phyloP scores from a whole-genome alignment of 371 early-diverging fungal genomes.

The Blastocladiella emersonii region DNA sequence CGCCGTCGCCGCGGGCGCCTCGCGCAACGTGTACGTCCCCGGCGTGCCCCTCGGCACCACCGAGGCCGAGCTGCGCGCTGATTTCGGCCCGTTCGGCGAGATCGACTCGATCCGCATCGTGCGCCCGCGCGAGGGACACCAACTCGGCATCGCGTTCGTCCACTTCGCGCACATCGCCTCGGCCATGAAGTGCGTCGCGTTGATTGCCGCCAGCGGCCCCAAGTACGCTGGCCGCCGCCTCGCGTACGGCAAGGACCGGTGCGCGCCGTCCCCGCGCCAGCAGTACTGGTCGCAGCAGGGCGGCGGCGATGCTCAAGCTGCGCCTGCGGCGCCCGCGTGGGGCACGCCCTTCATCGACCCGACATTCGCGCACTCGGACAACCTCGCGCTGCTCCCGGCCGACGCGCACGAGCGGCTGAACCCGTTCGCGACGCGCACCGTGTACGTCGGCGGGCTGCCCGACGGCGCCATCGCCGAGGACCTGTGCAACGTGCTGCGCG shows the following conservation, averaged over 20 bases:
- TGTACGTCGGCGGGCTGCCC: conserved; percentile 63
- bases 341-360: neutral
- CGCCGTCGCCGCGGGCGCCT: conserved; percentile 50
- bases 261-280: conserved; percentile 36
- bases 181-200: conserved; percentile 55
- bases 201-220: conserved; percentile 29
- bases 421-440: conserved; percentile 35
- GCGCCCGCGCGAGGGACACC: conserved; percentile 34
- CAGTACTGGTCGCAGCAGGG: neutral
- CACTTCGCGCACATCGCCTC: conserved; percentile 51
- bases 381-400: neutral
- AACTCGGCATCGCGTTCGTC: conserved; percentile 49
- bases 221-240: conserved; percentile 38
- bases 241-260: conserved; percentile 69
- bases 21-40: conserved; percentile 65
- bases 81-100: conserved; percentile 46
- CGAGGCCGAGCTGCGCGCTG: conserved; percentile 31
- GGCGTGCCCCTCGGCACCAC: conserved; percentile 39
- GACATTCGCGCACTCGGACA: neutral
- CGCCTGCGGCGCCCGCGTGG: neutral
- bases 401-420: neutral
- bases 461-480: conserved; percentile 55
- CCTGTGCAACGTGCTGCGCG: conserved; percentile 70
- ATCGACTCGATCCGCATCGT: conserved; percentile 59
- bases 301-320: neutral